These are phyloP conservation scores for Sarocladium kiliense DNA, from an alignment of 2,329 filamentous ascomycete genomes.

Conservation along the genomic window DNA sequence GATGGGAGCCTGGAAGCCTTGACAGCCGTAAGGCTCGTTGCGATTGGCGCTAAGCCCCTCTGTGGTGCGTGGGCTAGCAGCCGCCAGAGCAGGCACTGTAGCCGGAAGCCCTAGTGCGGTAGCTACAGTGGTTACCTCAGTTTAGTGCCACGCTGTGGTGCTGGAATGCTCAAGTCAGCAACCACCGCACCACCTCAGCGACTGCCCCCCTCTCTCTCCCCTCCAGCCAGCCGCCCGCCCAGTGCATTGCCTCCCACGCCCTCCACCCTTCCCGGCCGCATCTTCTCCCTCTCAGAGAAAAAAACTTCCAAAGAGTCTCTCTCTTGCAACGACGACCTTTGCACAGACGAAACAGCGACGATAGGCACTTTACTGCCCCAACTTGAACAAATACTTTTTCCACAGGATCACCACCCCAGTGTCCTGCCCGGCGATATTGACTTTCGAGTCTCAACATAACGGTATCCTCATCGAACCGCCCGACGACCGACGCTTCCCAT, in stretches of 20 bases:
- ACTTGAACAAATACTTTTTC: neutral
- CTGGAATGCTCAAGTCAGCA: constrained; percentile 8
- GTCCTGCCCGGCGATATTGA: constrained; percentile 7
- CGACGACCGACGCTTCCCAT: constrained; percentile 5
- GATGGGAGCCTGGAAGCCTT: neutral
- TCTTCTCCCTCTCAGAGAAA: constrained; percentile 10
- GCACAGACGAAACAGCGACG: constrained; percentile 11
- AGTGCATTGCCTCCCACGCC: neutral
- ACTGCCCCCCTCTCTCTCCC: neutral
- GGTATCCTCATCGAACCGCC: constrained; percentile 5
- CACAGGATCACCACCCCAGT: neutral
- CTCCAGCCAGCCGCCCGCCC: neutral
- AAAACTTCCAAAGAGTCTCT: constrained; percentile 6
- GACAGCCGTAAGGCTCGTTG: too few relatives aligned
- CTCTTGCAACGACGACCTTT: constrained; percentile 10
- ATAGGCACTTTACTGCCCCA: constrained; percentile 4
- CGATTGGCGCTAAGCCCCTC: constrained; percentile 3
- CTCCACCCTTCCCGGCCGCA: constrained; percentile 7
- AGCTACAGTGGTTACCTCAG: too few relatives aligned
- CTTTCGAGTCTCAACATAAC: constrained; percentile 4
- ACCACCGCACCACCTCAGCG: neutral
- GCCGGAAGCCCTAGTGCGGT: neutral
- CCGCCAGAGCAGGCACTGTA: neutral
- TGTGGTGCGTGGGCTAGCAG: neutral
- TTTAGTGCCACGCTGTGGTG: neutral